Evolutionary conservation across 345 rosid genomes (phyloP).

Genomic region (Kandelia obovata): DNA sequence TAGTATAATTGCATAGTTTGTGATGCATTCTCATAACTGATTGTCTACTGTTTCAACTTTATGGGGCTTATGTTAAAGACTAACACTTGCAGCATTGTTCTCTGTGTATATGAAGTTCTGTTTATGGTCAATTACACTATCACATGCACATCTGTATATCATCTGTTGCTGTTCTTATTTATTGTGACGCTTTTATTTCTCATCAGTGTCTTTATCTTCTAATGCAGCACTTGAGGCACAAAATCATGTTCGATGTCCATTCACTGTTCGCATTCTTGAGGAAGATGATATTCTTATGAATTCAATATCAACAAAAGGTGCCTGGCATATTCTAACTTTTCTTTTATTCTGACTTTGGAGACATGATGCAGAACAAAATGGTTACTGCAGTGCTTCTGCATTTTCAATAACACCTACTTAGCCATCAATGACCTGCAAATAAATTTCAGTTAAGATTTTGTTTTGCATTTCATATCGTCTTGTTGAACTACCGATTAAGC

Average conservation of each 20-base stretch:
- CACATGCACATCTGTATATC: neutral
- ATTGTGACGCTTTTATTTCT: neutral
- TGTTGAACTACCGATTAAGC: too few relatives aligned
- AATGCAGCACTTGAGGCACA: slow-evolving; percentile 75
- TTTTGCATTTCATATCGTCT: neutral
- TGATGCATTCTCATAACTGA: neutral
- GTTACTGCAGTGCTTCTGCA: neutral
- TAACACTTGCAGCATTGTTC: neutral
- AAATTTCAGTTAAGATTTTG: neutral
- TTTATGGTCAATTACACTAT: too few relatives aligned
- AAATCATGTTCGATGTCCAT: slow-evolving; percentile 51
- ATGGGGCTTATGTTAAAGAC: neutral
- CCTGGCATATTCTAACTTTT: neutral
- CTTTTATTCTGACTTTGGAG: slow-evolving; percentile 2
- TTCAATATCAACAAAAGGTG: slow-evolving; percentile 65
- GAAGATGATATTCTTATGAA: slow-evolving; percentile 58
- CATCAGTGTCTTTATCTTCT: slow-evolving; percentile 14
- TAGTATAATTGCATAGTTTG: neutral
- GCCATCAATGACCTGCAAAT: too few relatives aligned
- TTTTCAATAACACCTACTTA: neutral
- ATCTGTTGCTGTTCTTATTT: neutral
- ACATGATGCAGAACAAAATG: neutral
- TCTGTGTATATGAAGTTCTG: neutral
- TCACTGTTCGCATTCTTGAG: slow-evolving; percentile 57
- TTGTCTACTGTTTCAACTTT: neutral